Percentiles rank a stretch among this genome's conserved stretches.
These are phyloP conservation scores for Epichloe bromicola DNA, from an alignment of 2,329 filamentous ascomycete species.

Conservation along the genomic window DNA sequence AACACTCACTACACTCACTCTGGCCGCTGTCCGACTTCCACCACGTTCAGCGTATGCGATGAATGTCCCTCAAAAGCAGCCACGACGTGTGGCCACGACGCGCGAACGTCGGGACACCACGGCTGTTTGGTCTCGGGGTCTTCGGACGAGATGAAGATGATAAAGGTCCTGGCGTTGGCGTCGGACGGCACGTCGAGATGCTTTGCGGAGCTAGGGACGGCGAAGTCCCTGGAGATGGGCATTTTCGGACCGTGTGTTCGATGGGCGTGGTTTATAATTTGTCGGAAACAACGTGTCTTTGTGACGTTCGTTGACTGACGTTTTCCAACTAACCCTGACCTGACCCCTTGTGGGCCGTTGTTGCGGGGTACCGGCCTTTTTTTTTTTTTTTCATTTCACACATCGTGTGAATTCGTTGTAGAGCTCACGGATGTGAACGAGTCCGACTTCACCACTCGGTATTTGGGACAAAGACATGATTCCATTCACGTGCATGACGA, in stretches of 20 bases:
- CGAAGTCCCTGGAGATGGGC: conserved; percentile 5
- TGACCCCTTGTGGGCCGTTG: no score
- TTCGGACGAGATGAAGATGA: conserved; percentile 23
- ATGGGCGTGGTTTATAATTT: no score
- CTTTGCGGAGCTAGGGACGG: conserved; percentile 1
- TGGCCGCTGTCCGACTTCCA: conserved; percentile 21
- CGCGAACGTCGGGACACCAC: conserved; percentile 28
- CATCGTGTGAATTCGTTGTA: no score
- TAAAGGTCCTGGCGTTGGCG: conserved; percentile 10
- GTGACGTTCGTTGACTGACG: neutral
- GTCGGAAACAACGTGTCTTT: neutral
- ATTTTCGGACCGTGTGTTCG: neutral
- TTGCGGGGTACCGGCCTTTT: no score
- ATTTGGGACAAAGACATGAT: no score
- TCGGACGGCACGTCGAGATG: neutral
- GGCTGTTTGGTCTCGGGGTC: conserved; percentile 21
- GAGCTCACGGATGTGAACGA: no score
- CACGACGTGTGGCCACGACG: conserved; percentile 20
- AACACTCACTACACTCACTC: conserved; percentile 23
- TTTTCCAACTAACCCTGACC: neutral
- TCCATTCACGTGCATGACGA: no score
- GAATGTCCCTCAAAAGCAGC: conserved; percentile 16
- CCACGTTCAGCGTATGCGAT: conserved; percentile 15
- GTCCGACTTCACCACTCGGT: no score
- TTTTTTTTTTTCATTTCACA: no score